A percentile compares a stretch with the other conserved stretches of the same genome.
Conservation (phyloP, 805 yeast species). For the Saccharomyces paradoxus region DNA sequence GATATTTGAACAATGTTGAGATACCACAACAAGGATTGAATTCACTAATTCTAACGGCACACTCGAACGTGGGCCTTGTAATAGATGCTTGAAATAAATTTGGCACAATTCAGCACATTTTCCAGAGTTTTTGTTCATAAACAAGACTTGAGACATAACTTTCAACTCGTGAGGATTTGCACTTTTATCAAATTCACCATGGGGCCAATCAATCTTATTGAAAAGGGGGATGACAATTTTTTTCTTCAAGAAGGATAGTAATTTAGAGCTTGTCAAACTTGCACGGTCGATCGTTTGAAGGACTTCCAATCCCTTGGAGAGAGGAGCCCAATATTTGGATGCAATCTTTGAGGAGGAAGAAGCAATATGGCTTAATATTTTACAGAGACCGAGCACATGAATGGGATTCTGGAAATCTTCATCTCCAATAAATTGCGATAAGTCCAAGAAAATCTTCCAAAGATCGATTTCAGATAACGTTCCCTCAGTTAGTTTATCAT, state of each 20-base stretch:
- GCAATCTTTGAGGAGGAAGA: background rate
- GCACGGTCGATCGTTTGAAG: conserved; percentile 17
- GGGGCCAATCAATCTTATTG: conserved; percentile 33
- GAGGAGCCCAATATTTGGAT: conserved; percentile 16
- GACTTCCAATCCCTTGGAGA: conserved; percentile 23
- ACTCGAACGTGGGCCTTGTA: conserved; percentile 44
- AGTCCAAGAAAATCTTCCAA: conserved; percentile 30
- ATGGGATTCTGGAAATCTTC: conserved; percentile 17
- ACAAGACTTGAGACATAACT: conserved; percentile 20
- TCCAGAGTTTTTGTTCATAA: conserved; percentile 11
- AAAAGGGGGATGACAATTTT: conserved; percentile 15
- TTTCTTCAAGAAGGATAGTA: background rate
- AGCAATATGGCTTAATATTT: conserved; percentile 17
- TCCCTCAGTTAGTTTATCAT: conserved; percentile 12
- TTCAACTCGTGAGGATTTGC: conserved; percentile 35
- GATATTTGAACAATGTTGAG: conserved; percentile 32
- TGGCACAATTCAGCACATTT: conserved; percentile 30
- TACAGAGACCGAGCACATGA: conserved; percentile 24
- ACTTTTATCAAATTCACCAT: conserved; percentile 15
- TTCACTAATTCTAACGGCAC: conserved; percentile 47
- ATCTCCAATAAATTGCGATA: conserved; percentile 27
- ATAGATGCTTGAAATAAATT: conserved; percentile 39
- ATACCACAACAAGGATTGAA: conserved; percentile 36
- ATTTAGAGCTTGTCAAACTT: conserved; percentile 1
- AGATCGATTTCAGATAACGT: conserved; percentile 23